Conservation (phyloP, 106 monocot species). For the Amphibolis antarctica region DNA sequence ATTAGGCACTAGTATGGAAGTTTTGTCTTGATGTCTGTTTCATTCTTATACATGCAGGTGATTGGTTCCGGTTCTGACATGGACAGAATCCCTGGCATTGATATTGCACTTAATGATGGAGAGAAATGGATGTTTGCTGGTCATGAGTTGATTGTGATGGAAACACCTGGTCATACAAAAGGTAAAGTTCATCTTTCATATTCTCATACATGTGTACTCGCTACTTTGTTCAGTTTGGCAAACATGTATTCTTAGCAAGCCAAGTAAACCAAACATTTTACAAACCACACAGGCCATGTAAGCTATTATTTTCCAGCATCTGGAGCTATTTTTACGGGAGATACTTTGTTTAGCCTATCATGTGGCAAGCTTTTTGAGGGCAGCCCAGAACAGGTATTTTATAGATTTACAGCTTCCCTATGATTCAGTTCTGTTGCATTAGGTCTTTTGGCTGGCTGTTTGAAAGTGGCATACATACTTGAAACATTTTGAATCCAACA, state of each 20-base stretch:
- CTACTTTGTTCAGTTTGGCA: background rate
- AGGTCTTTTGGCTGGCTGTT: too few species aligned
- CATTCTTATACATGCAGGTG: conserved; percentile 29
- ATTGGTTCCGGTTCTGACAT: conserved; percentile 68
- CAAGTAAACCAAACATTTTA: background rate
- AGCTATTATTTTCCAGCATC: conserved; percentile 84
- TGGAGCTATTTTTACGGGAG: conserved; percentile 81
- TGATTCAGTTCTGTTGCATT: too few species aligned
- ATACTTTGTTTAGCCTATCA: conserved; percentile 88
- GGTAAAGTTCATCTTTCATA: conserved; percentile 19
- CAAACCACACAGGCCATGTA: conserved; percentile 60
- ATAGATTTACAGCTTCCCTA: background rate
- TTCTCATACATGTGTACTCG: background rate
- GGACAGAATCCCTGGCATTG: conserved; percentile 94
- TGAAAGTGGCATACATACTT: too few species aligned
- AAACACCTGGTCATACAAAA: conserved; percentile 89
- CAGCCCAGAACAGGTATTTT: conserved; percentile 59
- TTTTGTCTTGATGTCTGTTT: background rate
- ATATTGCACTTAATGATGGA: conserved; percentile 73
- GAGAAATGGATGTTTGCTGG: conserved; percentile 98
- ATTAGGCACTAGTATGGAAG: too few species aligned
- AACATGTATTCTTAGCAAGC: background rate
- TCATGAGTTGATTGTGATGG: conserved; percentile 78
- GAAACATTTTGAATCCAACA: too few species aligned
- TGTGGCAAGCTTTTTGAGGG: conserved; percentile 99